phyloP scores from a whole-genome alignment of 1,139 yeast genomes.

The Blastobotrys petasosporus region DNA sequence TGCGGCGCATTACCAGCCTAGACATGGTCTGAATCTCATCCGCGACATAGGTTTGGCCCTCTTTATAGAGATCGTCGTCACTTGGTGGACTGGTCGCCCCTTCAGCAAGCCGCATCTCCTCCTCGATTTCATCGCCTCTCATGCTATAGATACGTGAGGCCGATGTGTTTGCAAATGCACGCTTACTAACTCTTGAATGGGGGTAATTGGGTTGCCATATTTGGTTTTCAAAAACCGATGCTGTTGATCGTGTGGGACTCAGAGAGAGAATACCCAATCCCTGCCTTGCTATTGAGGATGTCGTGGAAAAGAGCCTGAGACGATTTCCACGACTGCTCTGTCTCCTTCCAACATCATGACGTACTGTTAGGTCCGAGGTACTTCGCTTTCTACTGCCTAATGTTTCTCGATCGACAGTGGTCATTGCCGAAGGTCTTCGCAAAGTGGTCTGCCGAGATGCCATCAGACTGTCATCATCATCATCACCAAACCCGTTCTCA shows the following conservation, averaged over 20 bases:
- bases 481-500: conserved; percentile 13
- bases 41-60: conserved; percentile 5
- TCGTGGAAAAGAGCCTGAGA: conserved; percentile 17
- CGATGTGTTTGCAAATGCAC: too few species aligned
- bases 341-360: neutral
- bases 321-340: conserved; percentile 3
- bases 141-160: too few species aligned
- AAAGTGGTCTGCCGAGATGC: conserved; percentile 2
- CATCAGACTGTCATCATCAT: conserved; percentile 7
- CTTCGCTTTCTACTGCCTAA: conserved; percentile 5
- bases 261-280: conserved; percentile 14
- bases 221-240: conserved; percentile 8
- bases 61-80: too few species aligned
- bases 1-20: conserved; percentile 16
- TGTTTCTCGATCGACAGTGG: neutral
- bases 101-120: neutral
- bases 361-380: conserved; percentile 7
- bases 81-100: too few species aligned
- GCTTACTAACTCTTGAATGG: too few species aligned
- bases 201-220: neutral
- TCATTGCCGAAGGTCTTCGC: too few species aligned
- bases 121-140: conserved; percentile 1
- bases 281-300: conserved; percentile 17
- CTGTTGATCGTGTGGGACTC: conserved; percentile 19
- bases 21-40: conserved; percentile 18